phyloP scores from a whole-genome alignment of 2,329 filamentous ascomycete species.

The Achaetomium macrosporum region DNA sequence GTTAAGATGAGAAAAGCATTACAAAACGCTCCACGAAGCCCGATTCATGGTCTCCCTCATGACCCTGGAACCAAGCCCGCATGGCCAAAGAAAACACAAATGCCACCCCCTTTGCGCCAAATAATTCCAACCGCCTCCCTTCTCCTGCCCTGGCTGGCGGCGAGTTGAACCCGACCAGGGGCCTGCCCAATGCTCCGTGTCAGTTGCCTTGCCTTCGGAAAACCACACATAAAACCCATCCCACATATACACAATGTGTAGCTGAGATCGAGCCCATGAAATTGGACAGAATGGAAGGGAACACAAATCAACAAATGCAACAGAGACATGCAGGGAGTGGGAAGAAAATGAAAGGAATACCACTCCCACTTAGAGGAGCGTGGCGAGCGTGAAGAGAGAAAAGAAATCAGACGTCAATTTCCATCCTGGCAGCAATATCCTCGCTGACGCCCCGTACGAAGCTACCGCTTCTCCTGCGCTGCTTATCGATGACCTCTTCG shows the following conservation, averaged over 20 bases:
- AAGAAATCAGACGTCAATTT: constrained; percentile 41
- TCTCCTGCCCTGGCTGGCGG: constrained; percentile 1
- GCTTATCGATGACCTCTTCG: constrained; percentile 30
- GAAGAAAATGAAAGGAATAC: background rate
- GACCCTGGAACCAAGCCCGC: constrained; percentile 19
- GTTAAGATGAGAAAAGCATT: too few relatives aligned
- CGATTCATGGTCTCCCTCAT: constrained; percentile 23
- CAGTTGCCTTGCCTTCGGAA: background rate
- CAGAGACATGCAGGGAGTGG: constrained; percentile 9
- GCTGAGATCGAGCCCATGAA: constrained; percentile 11
- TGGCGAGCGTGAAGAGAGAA: background rate
- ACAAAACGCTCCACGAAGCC: constrained; percentile 7
- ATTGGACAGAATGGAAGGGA: background rate
- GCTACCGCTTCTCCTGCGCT: constrained; percentile 33
- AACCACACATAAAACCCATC: constrained; percentile 9
- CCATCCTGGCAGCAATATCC: constrained; percentile 57
- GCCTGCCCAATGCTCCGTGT: constrained; percentile 17
- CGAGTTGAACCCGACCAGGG: constrained; percentile 9
- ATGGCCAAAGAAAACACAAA: constrained; percentile 1
- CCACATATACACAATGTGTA: constrained; percentile 12
- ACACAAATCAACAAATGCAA: constrained; percentile 10
- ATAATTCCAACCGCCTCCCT: background rate
- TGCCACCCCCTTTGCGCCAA: constrained; percentile 2
- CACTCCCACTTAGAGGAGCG: too few relatives aligned
- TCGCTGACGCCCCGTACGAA: constrained; percentile 54